Base-by-base conservation (phyloP, 1,284 basidiomycete species). In the Cystobasidium slooffiae region DNA sequence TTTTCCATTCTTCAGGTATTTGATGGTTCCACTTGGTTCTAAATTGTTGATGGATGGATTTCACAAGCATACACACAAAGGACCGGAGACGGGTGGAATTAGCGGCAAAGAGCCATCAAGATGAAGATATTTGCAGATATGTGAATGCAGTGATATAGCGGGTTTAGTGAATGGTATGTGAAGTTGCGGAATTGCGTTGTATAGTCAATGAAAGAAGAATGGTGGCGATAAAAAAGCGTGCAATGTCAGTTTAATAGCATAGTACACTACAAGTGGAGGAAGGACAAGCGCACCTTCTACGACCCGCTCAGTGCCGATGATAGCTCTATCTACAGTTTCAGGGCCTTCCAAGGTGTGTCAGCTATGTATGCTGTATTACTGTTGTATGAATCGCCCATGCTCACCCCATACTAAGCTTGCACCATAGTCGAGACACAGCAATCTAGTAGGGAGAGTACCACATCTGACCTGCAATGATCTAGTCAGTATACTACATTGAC, bases 321-420 rank as follows among this genome's bases (percentile, higher is more conserved):
- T 94, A 14, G 97, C 97, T 82, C 92, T 93, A 84, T 99, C 97
- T 6, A 99, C 91, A 58, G 94, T 91, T 81, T 99, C 97, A 0
- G 96, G 97, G 16, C 70, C 70, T 73, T 52, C 44, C 9, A 12
- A 47, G 44, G 55, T 59, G 39, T 39, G 18, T n/a, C 44, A 72
- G 69, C 58, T 12, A 6, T 37, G n/a, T 18, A 31, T 44, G 16
- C 20, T 20, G 9, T 61, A 37, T 39, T 24, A 14, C 39, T n/a
- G 37, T 16, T n/a, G n/a, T 6, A 31, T 44, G 20, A 24, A 58
- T 68, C 47, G 18, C 6, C 12, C 14, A 12, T 14, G 47, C 70
- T 12, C 62, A 10, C 92, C 90, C 97, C 97, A 99, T 0, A 99
- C 96, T 5, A 99, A 86, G 16, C 90, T 89, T 2, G 96, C 96